Conservation (phyloP, 2,329 filamentous ascomycete species). For the Aureobasidium sp. region DNA sequence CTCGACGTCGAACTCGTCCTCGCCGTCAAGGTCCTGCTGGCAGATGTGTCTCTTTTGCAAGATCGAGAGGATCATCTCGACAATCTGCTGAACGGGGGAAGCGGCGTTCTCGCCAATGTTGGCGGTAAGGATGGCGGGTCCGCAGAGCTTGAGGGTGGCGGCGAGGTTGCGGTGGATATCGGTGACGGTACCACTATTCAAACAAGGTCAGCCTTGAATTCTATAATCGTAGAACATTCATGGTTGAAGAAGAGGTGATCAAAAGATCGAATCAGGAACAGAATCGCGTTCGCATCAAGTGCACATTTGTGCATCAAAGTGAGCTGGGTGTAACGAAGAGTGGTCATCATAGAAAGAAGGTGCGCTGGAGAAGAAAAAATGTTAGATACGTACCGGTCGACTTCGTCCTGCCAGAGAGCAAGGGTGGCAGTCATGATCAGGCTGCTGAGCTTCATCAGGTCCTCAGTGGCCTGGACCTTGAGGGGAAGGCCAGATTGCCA, state of each 20-base stretch:
- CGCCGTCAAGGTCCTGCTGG: slow-evolving; percentile 81
- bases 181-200: slow-evolving; percentile 69
- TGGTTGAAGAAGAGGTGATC: not conserved
- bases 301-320: slow-evolving; percentile 83
- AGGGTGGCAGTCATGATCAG: slow-evolving; percentile 80
- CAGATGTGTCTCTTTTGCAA: slow-evolving; percentile 88
- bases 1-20: slow-evolving; percentile 63
- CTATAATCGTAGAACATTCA: not conserved
- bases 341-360: slow-evolving; percentile 65
- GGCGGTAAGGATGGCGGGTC: slow-evolving; percentile 70
- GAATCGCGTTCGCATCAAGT: slow-evolving; percentile 80
- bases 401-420: slow-evolving; percentile 80
- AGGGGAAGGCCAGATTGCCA: slow-evolving; percentile 86
- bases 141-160: slow-evolving; percentile 82
- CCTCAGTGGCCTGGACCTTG: slow-evolving; percentile 67
- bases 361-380: slow-evolving; percentile 18
- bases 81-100: slow-evolving; percentile 49
- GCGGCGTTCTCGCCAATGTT: slow-evolving; percentile 50
- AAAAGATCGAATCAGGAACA: slow-evolving; percentile 22
- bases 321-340: slow-evolving; percentile 97
- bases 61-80: slow-evolving; percentile 67
- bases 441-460: slow-evolving; percentile 78
- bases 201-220: slow-evolving; percentile 29
- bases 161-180: slow-evolving; percentile 93
- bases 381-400: slow-evolving; percentile 70